These are phyloP conservation scores for Naganishia randhawae DNA, from an alignment of 768 basidiomycete genomes.

Conservation along the genomic window DNA sequence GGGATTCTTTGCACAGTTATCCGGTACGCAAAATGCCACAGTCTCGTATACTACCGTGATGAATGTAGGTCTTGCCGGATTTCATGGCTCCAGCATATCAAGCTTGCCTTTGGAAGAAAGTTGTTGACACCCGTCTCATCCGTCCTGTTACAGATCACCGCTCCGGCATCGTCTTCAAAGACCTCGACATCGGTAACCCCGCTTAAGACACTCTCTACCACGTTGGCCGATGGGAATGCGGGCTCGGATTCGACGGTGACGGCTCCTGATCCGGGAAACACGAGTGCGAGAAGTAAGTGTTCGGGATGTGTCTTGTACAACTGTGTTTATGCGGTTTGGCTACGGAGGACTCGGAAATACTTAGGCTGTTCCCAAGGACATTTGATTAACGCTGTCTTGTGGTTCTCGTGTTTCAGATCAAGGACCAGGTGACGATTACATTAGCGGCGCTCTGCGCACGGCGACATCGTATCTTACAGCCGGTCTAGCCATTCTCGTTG, in stretches of 20 bases:
- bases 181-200: slow-evolving; percentile 10
- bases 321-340: background rate
- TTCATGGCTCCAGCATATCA: too few species aligned
- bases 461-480: background rate
- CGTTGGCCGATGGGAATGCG: slow-evolving; percentile 27
- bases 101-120: background rate
- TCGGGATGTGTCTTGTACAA: too few species aligned
- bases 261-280: slow-evolving; percentile 27
- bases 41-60: slow-evolving; percentile 23
- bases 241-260: slow-evolving; percentile 27
- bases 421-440: slow-evolving; percentile 18
- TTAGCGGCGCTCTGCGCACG: slow-evolving; percentile 5
- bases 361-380: background rate
- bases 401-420: background rate
- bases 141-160: slow-evolving; percentile 5
- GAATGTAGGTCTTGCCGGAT: slow-evolving; percentile 1
- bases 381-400: background rate
- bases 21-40: slow-evolving; percentile 23
- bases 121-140: background rate
- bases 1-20: background rate
- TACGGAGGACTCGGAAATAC: background rate
- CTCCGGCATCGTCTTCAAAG: background rate
- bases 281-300: slow-evolving; percentile 12
- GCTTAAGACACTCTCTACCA: slow-evolving; percentile 19
- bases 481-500: background rate